Conservation (phyloP, 345 rosid species). For the Populus euphratica region DNA sequence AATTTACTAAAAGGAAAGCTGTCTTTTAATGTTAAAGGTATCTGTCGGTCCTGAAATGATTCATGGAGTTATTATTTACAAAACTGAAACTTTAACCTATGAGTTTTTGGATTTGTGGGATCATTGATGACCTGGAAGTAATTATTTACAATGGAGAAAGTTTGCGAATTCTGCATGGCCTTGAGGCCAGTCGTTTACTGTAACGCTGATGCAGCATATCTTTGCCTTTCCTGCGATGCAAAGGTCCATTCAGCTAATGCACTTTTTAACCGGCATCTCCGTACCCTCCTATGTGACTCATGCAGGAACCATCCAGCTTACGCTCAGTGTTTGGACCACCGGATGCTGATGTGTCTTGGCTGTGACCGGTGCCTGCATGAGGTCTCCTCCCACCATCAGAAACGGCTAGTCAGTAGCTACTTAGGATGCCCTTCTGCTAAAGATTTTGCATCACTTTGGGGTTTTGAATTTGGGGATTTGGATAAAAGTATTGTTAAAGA, state of each 20-base stretch:
- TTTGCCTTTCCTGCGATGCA: slow-evolving; percentile 80
- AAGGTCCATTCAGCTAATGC: slow-evolving; percentile 90
- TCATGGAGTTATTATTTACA: neutral
- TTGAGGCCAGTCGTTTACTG: slow-evolving; percentile 73
- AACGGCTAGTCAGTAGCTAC: slow-evolving; percentile 47
- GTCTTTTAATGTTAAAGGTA: neutral
- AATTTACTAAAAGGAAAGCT: neutral
- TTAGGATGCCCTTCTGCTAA: slow-evolving; percentile 71
- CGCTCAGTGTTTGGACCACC: slow-evolving; percentile 58
- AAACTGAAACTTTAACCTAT: neutral
- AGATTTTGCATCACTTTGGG: slow-evolving; percentile 64
- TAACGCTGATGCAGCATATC: slow-evolving; percentile 75
- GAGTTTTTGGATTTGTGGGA: slow-evolving; percentile 3
- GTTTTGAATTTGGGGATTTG: slow-evolving; percentile 44
- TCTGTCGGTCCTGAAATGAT: neutral
- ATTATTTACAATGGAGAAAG: slow-evolving; percentile 56
- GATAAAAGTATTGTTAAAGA: slow-evolving; percentile 13
- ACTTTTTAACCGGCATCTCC: slow-evolving; percentile 68
- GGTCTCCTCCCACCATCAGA: slow-evolving; percentile 46
- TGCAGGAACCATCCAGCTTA: slow-evolving; percentile 52
- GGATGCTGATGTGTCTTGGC: slow-evolving; percentile 51
- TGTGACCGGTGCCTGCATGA: slow-evolving; percentile 58
- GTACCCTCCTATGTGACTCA: slow-evolving; percentile 61
- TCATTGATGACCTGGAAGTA: slow-evolving; percentile 10
- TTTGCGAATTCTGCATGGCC: slow-evolving; percentile 66